Percentiles rank a stretch among this genome's conserved stretches.
These are phyloP conservation scores for Croton setiger DNA, from an alignment of 441 rosid species.

Conservation along the genomic window DNA sequence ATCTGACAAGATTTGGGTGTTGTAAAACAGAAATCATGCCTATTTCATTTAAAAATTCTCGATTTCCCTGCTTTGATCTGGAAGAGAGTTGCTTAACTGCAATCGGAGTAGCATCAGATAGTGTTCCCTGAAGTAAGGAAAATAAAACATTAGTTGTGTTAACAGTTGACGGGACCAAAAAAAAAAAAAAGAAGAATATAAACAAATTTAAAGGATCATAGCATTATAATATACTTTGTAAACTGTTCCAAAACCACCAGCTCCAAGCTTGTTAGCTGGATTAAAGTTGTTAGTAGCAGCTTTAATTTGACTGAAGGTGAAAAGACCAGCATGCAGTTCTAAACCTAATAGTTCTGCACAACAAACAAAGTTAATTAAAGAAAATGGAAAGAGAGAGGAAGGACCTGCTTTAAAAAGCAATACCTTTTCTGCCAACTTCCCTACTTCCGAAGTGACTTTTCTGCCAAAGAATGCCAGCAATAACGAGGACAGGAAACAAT, in stretches of 20 bases:
- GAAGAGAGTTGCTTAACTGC: slow-evolving; percentile 76
- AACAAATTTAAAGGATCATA: too few species aligned
- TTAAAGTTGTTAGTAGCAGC: slow-evolving; percentile 65
- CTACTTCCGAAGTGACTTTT: slow-evolving; percentile 8
- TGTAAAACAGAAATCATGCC: slow-evolving; percentile 5
- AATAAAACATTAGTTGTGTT: too few species aligned
- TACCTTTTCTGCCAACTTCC: slow-evolving; percentile 18
- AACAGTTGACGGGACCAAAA: neutral
- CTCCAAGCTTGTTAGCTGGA: slow-evolving; percentile 68
- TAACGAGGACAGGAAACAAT: slow-evolving; percentile 12
- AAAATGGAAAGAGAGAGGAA: neutral
- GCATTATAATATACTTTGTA: slow-evolving; percentile 46
- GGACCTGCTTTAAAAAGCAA: neutral
- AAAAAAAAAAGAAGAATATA: neutral
- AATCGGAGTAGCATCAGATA: slow-evolving; percentile 49
- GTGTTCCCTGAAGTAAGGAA: slow-evolving; percentile 51
- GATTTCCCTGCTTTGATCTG: slow-evolving; percentile 64
- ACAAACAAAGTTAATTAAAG: neutral
- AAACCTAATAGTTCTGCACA: slow-evolving; percentile 26
- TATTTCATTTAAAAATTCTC: slow-evolving; percentile 56
- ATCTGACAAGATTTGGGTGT: slow-evolving; percentile 67
- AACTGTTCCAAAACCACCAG: slow-evolving; percentile 87
- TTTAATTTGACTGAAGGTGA: slow-evolving; percentile 61
- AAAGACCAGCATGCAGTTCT: slow-evolving; percentile 35
- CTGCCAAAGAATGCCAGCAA: slow-evolving; percentile 17